phyloP scores from a whole-genome alignment of 1,284 basidiomycete species.

The Pyrrhoderma noxium region DNA sequence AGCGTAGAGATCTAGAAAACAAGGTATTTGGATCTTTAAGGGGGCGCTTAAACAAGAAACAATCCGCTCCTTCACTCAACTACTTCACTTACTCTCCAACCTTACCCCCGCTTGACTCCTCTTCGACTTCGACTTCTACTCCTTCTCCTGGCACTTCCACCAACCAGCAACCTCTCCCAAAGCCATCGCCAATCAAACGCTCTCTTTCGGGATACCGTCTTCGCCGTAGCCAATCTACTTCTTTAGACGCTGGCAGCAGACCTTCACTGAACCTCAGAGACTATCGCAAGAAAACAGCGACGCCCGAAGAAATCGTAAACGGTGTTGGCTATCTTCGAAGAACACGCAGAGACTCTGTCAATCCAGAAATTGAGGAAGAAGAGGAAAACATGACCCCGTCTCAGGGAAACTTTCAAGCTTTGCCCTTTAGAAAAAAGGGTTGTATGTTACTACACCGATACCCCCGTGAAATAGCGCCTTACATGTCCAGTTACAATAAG shows the following conservation, averaged over 20 bases:
- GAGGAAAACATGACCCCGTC: constrained; percentile 8
- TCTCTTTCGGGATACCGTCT: background rate
- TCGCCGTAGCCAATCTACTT: background rate
- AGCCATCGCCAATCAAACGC: no score
- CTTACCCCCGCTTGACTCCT: constrained; percentile 1
- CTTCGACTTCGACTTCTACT: constrained; percentile 6
- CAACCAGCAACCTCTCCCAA: background rate
- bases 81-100: background rate
- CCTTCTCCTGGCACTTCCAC: background rate
- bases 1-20: background rate
- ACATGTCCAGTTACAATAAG: constrained; percentile 57
- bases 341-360: background rate
- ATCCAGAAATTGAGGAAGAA: constrained; percentile 1
- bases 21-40: constrained; percentile 12
- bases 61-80: constrained; percentile 13
- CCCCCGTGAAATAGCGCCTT: constrained; percentile 39
- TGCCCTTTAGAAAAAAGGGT: constrained; percentile 21
- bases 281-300: constrained; percentile 8
- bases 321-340: constrained; percentile 6
- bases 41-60: constrained; percentile 14
- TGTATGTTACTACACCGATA: constrained; percentile 52
- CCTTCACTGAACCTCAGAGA: constrained; percentile 6
- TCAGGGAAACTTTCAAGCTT: constrained; percentile 3
- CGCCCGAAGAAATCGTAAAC: constrained; percentile 9
- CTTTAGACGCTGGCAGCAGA: background rate